Evolutionary conservation across 495 filamentous ascomycete genomes (phyloP).

Genomic region (Neurospora tetrasperma): DNA sequence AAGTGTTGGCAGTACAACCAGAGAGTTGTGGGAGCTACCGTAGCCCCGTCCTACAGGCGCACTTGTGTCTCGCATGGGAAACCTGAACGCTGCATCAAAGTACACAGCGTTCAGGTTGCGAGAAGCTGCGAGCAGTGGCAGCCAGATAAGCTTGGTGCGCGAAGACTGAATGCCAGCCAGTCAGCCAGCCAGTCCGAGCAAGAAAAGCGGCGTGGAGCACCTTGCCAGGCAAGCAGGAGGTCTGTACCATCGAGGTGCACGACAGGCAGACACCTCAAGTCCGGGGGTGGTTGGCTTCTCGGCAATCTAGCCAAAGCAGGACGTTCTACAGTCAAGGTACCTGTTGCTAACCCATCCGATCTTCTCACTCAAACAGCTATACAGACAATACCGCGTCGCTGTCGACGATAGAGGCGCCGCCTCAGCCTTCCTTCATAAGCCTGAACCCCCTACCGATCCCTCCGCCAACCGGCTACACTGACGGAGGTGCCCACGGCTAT

Average conservation of each 20-base stretch:
- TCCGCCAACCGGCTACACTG: constrained; percentile 33
- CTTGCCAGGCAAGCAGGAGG: neutral
- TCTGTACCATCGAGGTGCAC: neutral
- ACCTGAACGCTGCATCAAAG: constrained; percentile 10
- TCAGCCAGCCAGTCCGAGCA: neutral
- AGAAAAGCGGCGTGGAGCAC: neutral
- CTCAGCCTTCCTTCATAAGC: constrained; percentile 36
- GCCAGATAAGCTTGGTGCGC: neutral
- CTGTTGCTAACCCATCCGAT: neutral
- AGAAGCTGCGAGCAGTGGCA: constrained; percentile 7
- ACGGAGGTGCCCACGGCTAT: constrained; percentile 33
- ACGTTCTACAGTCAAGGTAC: neutral
- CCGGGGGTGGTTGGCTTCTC: neutral
- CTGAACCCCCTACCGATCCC: constrained; percentile 33
- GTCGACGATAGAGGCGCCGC: constrained; percentile 35
- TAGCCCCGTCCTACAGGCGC: constrained; percentile 31
- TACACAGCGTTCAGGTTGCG: constrained; percentile 22
- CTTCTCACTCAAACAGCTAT: neutral
- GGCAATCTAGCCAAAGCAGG: neutral
- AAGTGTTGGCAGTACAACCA: constrained; percentile 35
- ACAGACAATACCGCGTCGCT: constrained; percentile 15
- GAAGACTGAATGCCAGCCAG: neutral
- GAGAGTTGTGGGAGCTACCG: neutral
- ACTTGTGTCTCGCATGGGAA: constrained; percentile 21
- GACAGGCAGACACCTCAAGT: neutral